Evolutionary conservation across 2,329 filamentous ascomycete genomes (phyloP).

Genomic region (Phoma herbarum): DNA sequence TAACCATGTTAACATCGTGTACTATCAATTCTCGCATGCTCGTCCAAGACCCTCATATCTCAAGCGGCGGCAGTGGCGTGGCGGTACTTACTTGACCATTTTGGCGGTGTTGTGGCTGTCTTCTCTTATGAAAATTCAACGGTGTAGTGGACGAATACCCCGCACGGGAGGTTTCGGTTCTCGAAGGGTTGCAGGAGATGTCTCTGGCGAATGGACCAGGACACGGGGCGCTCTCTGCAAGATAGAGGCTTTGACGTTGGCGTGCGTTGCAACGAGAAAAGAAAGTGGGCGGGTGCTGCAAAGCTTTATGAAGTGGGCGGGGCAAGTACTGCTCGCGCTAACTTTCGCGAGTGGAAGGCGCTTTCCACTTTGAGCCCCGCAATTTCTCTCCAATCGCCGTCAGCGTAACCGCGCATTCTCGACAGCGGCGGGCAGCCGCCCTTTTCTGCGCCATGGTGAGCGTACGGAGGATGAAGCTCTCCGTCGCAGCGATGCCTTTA

Average conservation of each 20-base stretch:
- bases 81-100: constrained; percentile 95
- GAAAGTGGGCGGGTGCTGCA: constrained; percentile 17
- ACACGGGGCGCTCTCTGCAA: constrained; percentile 37
- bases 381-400: constrained; percentile 23
- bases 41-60: constrained; percentile 1
- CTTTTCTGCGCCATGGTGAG: constrained; percentile 15
- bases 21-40: constrained; percentile 11
- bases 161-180: constrained; percentile 45
- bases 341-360: constrained; percentile 14
- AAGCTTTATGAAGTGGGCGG: constrained; percentile 20
- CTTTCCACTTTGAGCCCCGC: constrained; percentile 19
- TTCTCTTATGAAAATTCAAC: constrained; percentile 49
- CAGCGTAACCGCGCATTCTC: constrained; percentile 6
- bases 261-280: constrained; percentile 27
- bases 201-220: constrained; percentile 49
- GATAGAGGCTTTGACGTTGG: constrained; percentile 35
- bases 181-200: constrained; percentile 34
- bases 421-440: constrained; percentile 14
- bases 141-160: constrained; percentile 47
- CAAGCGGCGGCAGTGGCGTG: constrained; percentile 6
- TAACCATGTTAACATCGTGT: constrained; percentile 59
- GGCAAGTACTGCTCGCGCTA: constrained; percentile 12
- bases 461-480: constrained; percentile 13
- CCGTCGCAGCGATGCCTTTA: constrained; percentile 13
- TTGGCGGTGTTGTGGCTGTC: constrained; percentile 76